phyloP scores from a whole-genome alignment of 345 rosid species.

The Syzygium aqueum region DNA sequence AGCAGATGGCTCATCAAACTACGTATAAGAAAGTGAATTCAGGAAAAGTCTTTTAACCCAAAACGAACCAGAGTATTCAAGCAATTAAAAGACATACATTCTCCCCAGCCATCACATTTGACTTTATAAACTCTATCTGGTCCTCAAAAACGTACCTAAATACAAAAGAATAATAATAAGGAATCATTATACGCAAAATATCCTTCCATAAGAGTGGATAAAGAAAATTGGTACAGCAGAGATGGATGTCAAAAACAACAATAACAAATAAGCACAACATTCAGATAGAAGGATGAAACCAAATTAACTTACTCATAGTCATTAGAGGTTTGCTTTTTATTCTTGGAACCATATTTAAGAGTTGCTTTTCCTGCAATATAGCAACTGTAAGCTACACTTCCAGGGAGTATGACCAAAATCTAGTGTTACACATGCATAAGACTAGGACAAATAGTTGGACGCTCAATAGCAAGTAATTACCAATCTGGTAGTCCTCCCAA shows the following conservation, averaged over 20 bases:
- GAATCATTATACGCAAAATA: background rate
- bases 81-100: slow-evolving; percentile 34
- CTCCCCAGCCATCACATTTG: slow-evolving; percentile 79
- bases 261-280: background rate
- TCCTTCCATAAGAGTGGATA: background rate
- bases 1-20: slow-evolving; percentile 39
- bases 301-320: slow-evolving; percentile 60
- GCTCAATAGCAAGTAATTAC: slow-evolving; percentile 18
- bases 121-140: slow-evolving; percentile 86
- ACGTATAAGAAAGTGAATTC: slow-evolving; percentile 9
- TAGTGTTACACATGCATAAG: background rate
- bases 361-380: slow-evolving; percentile 68
- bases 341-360: slow-evolving; percentile 74
- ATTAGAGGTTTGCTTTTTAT: slow-evolving; percentile 51
- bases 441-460: background rate
- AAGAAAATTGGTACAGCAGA: background rate
- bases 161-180: background rate
- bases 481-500: slow-evolving; percentile 99
- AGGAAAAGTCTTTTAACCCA: background rate
- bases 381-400: background rate
- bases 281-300: background rate
- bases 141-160: slow-evolving; percentile 87
- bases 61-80: background rate
- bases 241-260: background rate
- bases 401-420: background rate